Evolutionary conservation across 2,329 filamentous ascomycete genomes (phyloP).

Genomic region (Arthroderma sp.): DNA sequence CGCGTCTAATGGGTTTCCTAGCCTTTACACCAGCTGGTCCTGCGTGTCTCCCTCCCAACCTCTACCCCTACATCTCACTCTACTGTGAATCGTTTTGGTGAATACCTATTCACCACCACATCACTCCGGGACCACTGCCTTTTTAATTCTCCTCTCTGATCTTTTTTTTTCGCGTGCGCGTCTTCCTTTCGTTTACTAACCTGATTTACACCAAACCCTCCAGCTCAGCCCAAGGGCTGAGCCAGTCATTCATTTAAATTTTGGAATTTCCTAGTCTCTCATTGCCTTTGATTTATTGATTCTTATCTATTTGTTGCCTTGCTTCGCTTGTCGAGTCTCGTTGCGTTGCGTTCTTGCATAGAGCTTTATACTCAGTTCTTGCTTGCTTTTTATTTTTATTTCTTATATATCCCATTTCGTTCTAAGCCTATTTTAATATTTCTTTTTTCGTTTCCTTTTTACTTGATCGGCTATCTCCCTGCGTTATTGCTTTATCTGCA

Average conservation of each 20-base stretch:
- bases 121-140: background rate
- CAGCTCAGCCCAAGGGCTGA: too few species aligned
- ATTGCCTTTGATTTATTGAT: background rate
- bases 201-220: background rate
- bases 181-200: slow-evolving; percentile 20
- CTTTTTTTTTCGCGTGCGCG: slow-evolving; percentile 19
- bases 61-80: background rate
- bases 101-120: slow-evolving; percentile 1
- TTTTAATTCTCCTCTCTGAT: slow-evolving; percentile 12
- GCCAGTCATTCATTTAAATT: background rate
- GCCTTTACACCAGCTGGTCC: slow-evolving; percentile 34
- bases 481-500: slow-evolving; percentile 1
- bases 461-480: background rate
- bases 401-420: slow-evolving; percentile 1
- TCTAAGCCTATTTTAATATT: background rate
- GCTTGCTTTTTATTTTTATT: background rate
- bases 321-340: background rate
- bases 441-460: slow-evolving; percentile 1
- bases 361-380: slow-evolving; percentile 1
- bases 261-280: background rate
- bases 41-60: slow-evolving; percentile 23
- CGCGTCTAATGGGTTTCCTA: slow-evolving; percentile 18
- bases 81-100: slow-evolving; percentile 1
- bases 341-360: background rate
- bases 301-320: slow-evolving; percentile 2